These are phyloP conservation scores for Termitomyces sp. DNA, from an alignment of 768 basidiomycete genomes.

Conservation along the genomic window DNA sequence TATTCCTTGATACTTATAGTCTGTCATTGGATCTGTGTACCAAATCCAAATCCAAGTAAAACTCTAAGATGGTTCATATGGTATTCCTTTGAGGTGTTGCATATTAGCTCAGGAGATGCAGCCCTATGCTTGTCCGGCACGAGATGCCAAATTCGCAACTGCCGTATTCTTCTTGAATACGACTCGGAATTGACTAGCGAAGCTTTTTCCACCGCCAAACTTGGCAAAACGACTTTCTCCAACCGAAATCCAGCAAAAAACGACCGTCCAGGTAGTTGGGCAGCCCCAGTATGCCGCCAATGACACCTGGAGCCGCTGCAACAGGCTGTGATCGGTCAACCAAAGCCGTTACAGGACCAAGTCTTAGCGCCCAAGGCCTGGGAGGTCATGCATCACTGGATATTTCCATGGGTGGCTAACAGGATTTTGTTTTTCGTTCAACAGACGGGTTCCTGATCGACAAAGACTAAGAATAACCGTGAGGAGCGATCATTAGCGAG, in stretches of 20 bases:
- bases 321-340: slow-evolving; percentile 1
- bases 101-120: too few species aligned
- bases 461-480: too few species aligned
- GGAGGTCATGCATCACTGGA: not conserved
- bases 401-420: not conserved
- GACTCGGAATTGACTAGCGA: not conserved
- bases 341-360: slow-evolving; percentile 6
- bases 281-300: slow-evolving; percentile 6
- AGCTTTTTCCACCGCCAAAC: not conserved
- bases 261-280: slow-evolving; percentile 27
- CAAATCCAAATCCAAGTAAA: not conserved
- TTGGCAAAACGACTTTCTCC: not conserved
- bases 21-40: not conserved
- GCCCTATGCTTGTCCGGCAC: not conserved
- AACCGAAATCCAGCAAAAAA: not conserved
- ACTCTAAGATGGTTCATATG: not conserved
- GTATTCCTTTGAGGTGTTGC: not conserved
- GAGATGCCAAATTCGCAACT: not conserved
- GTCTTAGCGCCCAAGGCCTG: slow-evolving; percentile 14
- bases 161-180: not conserved
- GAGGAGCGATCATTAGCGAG: not conserved
- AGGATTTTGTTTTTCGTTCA: slow-evolving; percentile 9
- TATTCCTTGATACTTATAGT: not conserved
- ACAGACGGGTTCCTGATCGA: not conserved
- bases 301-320: slow-evolving; percentile 5